Evolutionary conservation across 768 basidiomycete genomes (phyloP), one percentile per base, ranked within the genome.

Genomic region (Zangia roseola): DNA sequence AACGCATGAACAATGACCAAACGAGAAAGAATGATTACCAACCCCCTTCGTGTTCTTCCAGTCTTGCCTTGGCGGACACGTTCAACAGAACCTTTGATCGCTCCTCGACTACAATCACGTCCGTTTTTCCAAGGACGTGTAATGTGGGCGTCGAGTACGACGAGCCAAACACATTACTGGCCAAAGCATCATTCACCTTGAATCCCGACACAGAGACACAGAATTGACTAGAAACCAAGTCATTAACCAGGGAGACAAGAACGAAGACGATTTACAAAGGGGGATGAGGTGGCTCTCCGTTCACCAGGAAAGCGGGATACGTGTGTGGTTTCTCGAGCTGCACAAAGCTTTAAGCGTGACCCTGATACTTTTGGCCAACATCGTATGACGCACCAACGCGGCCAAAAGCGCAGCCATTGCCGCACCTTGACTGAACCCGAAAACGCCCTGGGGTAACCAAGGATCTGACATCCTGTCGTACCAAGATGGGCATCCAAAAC

Each of bases 1-100:
- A 10, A 41, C 13, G 9, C 5, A 6, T 61, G 35, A 54, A 19
- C 23, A 39, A 43, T 23, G 12, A 40, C 6, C 14, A 39, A 21
- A 31, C 13, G 36, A 40, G 44, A 10, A 41, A 16, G 43, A 14
- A 35, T 34, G n/a, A 6, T 35, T 17, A 69, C 83, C 25, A 48
- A 91, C 91, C 91, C 45, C 91, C 91, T 21, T 82, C 81, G 49
- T 94, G 91, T 55, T 76, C 77, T 61, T 89, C 89, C 9, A 93
- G 77, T 10, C 90, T 76, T 25, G 74, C 73, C 39, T 78, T 77
- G 2, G 62, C 59, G 24, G 86, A 85, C 10, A 79, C 67, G 7
- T 74, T 71, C 14, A 88, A 65, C 6, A 92, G 69, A 14, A 65
- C 61, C 50, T 74, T 74, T 0, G 88, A 80, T 26, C 90, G 78